Percentiles rank a stretch among this genome's conserved stretches.
phyloP scores from a whole-genome alignment of 805 yeast genomes.

The Yamadazyma phyllophila region DNA sequence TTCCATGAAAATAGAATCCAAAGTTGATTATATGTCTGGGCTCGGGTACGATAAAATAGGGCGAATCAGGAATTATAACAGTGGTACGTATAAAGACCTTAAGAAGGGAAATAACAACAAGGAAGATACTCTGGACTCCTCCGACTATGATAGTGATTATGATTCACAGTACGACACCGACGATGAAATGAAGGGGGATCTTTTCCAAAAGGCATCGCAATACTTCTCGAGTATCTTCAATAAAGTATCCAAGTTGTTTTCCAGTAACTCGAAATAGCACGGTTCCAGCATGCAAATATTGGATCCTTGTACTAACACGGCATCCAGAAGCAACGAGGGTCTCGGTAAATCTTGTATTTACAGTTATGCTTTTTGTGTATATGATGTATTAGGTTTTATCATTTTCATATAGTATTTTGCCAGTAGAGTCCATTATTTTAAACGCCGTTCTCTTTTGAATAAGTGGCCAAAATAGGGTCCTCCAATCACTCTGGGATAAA shows the following conservation, averaged over 20 bases:
- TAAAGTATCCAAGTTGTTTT: constrained; percentile 7
- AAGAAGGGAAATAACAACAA: constrained; percentile 9
- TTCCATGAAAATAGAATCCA: constrained; percentile 7
- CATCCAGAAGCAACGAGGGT: background rate
- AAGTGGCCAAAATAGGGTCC: constrained; percentile 19
- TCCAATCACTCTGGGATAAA: constrained; percentile 18
- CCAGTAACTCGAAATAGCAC: background rate
- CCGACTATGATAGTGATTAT: constrained; percentile 7
- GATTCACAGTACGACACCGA: background rate
- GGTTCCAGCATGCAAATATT: background rate
- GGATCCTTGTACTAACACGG: background rate
- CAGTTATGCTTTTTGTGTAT: background rate
- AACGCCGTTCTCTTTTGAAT: constrained; percentile 5
- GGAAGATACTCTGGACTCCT: constrained; percentile 6
- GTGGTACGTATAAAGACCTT: constrained; percentile 42
- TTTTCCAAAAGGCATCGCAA: constrained; percentile 7
- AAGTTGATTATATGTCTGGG: constrained; percentile 18
- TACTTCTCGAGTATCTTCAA: constrained; percentile 9
- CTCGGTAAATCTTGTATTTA: background rate
- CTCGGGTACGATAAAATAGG: constrained; percentile 18
- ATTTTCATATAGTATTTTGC: constrained; percentile 2
- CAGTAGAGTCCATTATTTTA: constrained; percentile 7
- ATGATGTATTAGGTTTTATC: background rate
- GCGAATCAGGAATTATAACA: constrained; percentile 20
- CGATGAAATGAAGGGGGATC: background rate